Evolutionary conservation across 2,329 filamentous ascomycete species (phyloP), one percentile per base, ranked within the genome.

Genomic region (Pestalotiopsis sp.): DNA sequence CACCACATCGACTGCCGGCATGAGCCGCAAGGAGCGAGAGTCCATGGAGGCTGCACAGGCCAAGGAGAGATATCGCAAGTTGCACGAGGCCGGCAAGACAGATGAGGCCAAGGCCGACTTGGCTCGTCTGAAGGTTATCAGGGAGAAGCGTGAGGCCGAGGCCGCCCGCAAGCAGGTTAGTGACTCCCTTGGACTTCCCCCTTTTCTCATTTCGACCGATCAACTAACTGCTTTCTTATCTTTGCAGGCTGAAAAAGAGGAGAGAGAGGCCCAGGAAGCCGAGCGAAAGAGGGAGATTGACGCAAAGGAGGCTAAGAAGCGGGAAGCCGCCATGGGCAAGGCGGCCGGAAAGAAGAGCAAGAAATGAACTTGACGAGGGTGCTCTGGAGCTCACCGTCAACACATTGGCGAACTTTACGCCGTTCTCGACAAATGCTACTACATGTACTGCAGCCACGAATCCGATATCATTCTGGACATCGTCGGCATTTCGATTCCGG

Each of bases 51-150:
- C 95, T 1, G 91, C 92, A 71, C 92, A 95, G 79, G 94, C 94
- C 38, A 95, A 94, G 80, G 95, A 97, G 85, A 88, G 91, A 74
- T 98, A 97, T 78, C 89, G 94, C 85, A 97, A 97, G 83, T 81
- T 98, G 75, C 95, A 98, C 77, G 93, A 94, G 68, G 92, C 94
- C 78, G 95, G 95, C 76, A 98, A 98, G 90, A 98, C 96, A 59
- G 96, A 99, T 70, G 93, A 98, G 86, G 95, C 95, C 62, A 92
- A 94, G 79, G 91, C 93, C 4, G 96, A 99, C 81, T 78, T 98
- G 74, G 95, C 94, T 69, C 89, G 96, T 68, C 83, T 99, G 76
- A 90, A 86, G 80, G 79, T 95, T 69, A 94, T 99, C 73, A 90
- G 91, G 62, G 94, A 97, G 86, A 92, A 94, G 84, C 89, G 96